Evolutionary conservation across 2,329 filamentous ascomycete genomes (phyloP).

Genomic region (Fusarium sp.): DNA sequence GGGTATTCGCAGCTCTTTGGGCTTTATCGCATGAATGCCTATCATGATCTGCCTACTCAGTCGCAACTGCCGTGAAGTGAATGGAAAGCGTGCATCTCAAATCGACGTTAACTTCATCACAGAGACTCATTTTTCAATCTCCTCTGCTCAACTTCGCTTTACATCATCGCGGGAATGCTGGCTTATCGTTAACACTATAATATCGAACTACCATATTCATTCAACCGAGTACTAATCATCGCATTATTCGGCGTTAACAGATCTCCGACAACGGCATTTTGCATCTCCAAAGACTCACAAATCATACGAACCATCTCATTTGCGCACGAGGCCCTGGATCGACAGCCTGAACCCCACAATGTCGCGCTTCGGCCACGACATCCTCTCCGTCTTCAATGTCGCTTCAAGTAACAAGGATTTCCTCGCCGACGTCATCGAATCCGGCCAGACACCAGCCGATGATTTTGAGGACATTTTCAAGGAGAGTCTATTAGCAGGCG

Average conservation of each 20-base stretch:
- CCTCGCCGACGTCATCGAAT: conserved; percentile 48
- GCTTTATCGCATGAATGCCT: background rate
- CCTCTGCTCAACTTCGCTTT: background rate
- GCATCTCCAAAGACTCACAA: background rate
- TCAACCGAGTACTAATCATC: background rate
- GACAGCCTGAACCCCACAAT: conserved; percentile 23
- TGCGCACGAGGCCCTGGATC: conserved; percentile 15
- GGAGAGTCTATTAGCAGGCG: conserved; percentile 49
- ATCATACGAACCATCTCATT: background rate
- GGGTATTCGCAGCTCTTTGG: background rate
- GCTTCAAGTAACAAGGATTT: conserved; percentile 47
- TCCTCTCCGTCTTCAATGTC: conserved; percentile 51
- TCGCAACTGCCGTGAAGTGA: background rate
- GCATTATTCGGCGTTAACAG: background rate
- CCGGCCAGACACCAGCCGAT: conserved; percentile 44
- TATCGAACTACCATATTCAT: background rate
- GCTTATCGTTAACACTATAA: background rate
- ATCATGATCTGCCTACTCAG: background rate
- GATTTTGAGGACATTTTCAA: conserved; percentile 47
- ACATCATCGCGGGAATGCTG: background rate
- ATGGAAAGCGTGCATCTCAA: background rate
- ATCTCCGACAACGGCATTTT: background rate
- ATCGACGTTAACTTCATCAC: background rate
- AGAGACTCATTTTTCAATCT: background rate
- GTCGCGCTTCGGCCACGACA: conserved; percentile 41